Conservation (phyloP, 2,329 filamentous ascomycete genomes). For the Ustulina deusta region DNA sequence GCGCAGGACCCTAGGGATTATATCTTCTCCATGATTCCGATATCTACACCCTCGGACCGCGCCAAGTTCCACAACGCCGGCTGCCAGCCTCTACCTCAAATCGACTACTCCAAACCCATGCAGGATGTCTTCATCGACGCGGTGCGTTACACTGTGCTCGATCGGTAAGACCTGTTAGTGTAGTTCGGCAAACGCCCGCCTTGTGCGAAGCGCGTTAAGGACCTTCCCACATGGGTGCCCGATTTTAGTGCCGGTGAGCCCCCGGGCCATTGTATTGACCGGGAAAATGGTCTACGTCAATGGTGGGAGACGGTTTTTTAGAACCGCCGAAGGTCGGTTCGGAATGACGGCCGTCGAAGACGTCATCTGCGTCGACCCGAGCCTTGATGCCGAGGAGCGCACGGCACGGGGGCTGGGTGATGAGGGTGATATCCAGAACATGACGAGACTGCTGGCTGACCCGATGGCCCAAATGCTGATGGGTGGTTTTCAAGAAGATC, state of each 20-base stretch:
- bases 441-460: slow-evolving; percentile 36
- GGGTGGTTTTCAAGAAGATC: slow-evolving; percentile 38
- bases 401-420: not conserved
- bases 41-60: slow-evolving; percentile 41
- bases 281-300: slow-evolving; percentile 26
- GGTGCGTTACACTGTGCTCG: slow-evolving; percentile 42
- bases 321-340: slow-evolving; percentile 43
- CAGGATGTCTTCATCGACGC: slow-evolving; percentile 42
- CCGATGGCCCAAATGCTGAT: slow-evolving; percentile 38
- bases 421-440: slow-evolving; percentile 5
- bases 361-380: slow-evolving; percentile 32
- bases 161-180: slow-evolving; percentile 43
- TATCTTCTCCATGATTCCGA: slow-evolving; percentile 43
- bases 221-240: slow-evolving; percentile 45
- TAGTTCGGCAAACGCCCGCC: slow-evolving; percentile 41
- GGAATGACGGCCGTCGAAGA: slow-evolving; percentile 45
- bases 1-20: slow-evolving; percentile 39
- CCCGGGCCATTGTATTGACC: not conserved
- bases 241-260: slow-evolving; percentile 39
- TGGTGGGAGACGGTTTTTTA: slow-evolving; percentile 46
- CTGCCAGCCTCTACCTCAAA: slow-evolving; percentile 39
- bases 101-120: slow-evolving; percentile 43
- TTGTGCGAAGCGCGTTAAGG: slow-evolving; percentile 36
- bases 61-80: slow-evolving; percentile 33
- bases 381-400: slow-evolving; percentile 14